These are phyloP conservation scores for Paracamarosporium sp. DNA, from an alignment of 2,329 filamentous ascomycete genomes.

Conservation along the genomic window DNA sequence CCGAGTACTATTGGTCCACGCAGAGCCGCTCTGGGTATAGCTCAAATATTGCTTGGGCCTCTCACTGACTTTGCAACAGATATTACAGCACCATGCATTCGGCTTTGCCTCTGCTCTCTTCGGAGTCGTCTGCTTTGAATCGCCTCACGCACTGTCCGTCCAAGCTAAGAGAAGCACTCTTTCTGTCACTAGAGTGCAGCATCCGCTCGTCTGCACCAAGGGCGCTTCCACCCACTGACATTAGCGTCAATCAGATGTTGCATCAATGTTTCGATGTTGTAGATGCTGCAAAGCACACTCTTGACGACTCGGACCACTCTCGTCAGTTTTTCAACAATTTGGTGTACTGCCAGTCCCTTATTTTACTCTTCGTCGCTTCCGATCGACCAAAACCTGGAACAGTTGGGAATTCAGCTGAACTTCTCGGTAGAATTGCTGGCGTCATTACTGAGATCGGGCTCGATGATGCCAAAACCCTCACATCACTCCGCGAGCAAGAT, in stretches of 20 bases:
- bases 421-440: constrained; percentile 40
- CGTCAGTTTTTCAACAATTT: constrained; percentile 40
- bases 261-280: constrained; percentile 36
- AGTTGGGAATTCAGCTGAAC: constrained; percentile 34
- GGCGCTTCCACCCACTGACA: constrained; percentile 32
- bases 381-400: constrained; percentile 38
- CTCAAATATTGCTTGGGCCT: neutral
- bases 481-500: constrained; percentile 37
- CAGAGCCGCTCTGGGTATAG: no score
- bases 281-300: constrained; percentile 35
- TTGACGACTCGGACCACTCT: constrained; percentile 33
- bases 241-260: constrained; percentile 33
- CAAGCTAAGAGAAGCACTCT: constrained; percentile 45
- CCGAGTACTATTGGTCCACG: neutral
- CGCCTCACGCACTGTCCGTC: constrained; percentile 42
- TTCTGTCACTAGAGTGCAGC: constrained; percentile 40
- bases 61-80: constrained; percentile 27
- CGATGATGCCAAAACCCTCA: constrained; percentile 36
- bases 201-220: constrained; percentile 40
- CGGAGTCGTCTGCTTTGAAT: constrained; percentile 39
- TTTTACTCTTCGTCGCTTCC: constrained; percentile 40
- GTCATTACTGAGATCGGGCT: constrained; percentile 38
- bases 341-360: constrained; percentile 42
- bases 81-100: constrained; percentile 47
- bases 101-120: constrained; percentile 41